phyloP scores from a whole-genome alignment of 108 stramenopile genomes.

The Stephanodiscus minutulus region DNA sequence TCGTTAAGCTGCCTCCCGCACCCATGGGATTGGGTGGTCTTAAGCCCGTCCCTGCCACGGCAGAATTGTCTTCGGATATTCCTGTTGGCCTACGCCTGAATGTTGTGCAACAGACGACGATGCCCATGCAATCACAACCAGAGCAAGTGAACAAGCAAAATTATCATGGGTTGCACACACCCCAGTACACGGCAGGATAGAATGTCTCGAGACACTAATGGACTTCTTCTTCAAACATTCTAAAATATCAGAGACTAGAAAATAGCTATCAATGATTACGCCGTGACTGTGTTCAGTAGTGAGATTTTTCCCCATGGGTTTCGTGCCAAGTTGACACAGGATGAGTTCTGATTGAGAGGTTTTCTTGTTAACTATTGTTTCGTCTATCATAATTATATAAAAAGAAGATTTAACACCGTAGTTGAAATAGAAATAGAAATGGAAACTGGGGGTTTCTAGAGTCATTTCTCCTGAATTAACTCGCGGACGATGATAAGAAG shows the following conservation, averaged over 20 bases:
- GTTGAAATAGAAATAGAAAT: neutral
- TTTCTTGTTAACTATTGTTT: too few species aligned
- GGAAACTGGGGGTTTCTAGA: too few species aligned
- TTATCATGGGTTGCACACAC: slow-evolving; percentile 31
- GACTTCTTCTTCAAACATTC: neutral
- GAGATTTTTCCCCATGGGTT: too few species aligned
- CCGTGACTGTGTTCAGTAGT: too few species aligned
- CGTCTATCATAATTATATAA: neutral
- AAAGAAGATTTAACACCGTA: neutral
- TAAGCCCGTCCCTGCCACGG: slow-evolving; percentile 66
- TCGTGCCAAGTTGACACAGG: too few species aligned
- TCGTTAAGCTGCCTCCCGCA: slow-evolving; percentile 71
- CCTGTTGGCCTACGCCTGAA: neutral
- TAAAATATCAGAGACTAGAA: slow-evolving; percentile 3
- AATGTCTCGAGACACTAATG: neutral
- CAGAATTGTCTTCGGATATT: slow-evolving; percentile 39
- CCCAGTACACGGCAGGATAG: slow-evolving; percentile 43
- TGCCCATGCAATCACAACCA: neutral
- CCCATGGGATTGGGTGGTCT: slow-evolving; percentile 62
- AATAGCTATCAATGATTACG: too few species aligned
- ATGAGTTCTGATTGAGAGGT: too few species aligned
- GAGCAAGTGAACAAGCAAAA: slow-evolving; percentile 20
- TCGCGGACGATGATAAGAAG: too few species aligned
- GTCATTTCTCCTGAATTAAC: too few species aligned
- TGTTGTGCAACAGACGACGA: slow-evolving; percentile 1